Percentiles rank a stretch among this genome's conserved stretches.
Evolutionary conservation across 108 stramenopile species (phyloP).

Genomic region (Pseudonitzschia multiseries): DNA sequence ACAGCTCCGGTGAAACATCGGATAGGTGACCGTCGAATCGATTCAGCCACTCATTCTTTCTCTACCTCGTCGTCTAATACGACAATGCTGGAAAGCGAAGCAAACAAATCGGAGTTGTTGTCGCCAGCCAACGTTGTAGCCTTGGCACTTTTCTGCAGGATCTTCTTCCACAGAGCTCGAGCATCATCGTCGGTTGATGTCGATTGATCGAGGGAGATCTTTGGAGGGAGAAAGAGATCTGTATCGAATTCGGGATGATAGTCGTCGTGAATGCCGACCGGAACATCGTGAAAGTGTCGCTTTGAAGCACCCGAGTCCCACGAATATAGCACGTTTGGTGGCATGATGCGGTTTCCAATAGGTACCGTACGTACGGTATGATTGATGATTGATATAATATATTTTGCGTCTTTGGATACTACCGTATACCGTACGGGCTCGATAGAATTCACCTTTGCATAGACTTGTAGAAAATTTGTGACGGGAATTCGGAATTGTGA

Average conservation of each 20-base stretch:
- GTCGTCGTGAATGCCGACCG: neutral
- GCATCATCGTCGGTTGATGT: neutral
- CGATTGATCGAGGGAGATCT: neutral
- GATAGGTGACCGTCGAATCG: conserved; percentile 14
- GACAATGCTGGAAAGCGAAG: conserved; percentile 19
- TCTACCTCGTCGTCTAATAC: conserved; percentile 3
- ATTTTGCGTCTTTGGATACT: neutral
- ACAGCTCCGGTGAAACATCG: conserved; percentile 27
- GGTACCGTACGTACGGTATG: too few relatives aligned
- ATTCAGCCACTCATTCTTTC: conserved; percentile 18
- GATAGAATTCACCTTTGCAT: neutral
- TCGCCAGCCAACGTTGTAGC: neutral
- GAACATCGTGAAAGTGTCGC: neutral
- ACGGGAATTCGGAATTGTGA: neutral
- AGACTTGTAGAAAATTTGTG: too few relatives aligned
- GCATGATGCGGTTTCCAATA: neutral
- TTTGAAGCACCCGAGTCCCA: conserved; percentile 1
- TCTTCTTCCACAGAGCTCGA: conserved; percentile 10
- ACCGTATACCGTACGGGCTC: too few relatives aligned
- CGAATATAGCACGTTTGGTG: conserved; percentile 3
- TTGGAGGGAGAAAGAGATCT: neutral
- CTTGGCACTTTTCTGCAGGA: neutral
- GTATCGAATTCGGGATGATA: neutral
- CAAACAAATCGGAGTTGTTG: neutral
- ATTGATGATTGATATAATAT: neutral